Evolutionary conservation across 768 basidiomycete species (phyloP), one percentile per base, ranked within the genome.

Genomic region (Amanita fuliginea): DNA sequence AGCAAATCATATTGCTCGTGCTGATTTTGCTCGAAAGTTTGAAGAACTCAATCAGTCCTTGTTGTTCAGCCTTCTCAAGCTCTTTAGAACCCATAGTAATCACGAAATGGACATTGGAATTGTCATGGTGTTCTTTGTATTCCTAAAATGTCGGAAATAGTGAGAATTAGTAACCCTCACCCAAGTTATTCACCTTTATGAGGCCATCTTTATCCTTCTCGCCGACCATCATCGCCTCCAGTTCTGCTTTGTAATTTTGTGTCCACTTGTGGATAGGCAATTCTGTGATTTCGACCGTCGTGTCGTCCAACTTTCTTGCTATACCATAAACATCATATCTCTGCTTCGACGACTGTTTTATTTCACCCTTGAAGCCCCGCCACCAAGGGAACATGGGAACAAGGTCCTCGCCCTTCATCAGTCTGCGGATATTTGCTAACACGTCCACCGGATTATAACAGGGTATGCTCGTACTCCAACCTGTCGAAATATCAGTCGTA

Each of bases 1-100:
- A 99, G 67, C 91, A 93, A 14, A 98, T 96, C 96, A 99, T 98
- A 69, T 99, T 99, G 62, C 80, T 77, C 13, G 91, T 96, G 64
- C 75, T 86, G 63, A 99, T 67, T 63, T 93, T 88, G 42, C 75
- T 66, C 11, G 80, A 80, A 53, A 97, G 69, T 66, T 92, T 95
- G 81, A 99, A 97, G 63, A 80, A 88, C 64, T 96, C 94, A 28
- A 81, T 58, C 28, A 99, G 68, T 3, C 95, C 95, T 60, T 96
- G 90, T 53, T 78, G 75, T 61, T 95, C 91, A 2, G 92, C 92
- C 63, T 87, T 87, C 56, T 86, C 76, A 55, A 96, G 76, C 52
- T 84, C 83, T 54, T 84, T 85, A 41, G 83, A 78, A 2, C 70
- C 68, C 83, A 98, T 86, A 21, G 76, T 81, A 24, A 99, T 63